Base-by-base conservation (phyloP, 1,139 yeast genomes). In the Casaregolazyma suthepensis region DNA sequence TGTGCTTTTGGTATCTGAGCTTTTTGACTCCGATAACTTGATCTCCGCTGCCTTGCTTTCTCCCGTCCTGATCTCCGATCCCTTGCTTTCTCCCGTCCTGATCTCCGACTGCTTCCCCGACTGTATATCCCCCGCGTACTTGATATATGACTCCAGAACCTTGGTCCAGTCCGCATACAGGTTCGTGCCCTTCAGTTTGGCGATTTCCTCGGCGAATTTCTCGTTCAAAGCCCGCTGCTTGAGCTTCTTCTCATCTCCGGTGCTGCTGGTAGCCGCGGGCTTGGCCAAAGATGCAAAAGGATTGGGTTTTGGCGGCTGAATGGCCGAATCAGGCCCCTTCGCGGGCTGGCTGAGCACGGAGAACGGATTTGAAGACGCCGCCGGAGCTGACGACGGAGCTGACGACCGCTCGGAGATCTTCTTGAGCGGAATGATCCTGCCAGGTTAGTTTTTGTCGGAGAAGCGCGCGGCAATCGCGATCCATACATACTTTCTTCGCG, bases 141-240 rank as follows among this genome's bases (percentile, higher is more conserved):
- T 75, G 48, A 77, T 72, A 66, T 89, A 89, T 67, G 83, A 85
- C 40, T 73, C 72, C 45, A 85, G 77, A 15, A 82, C 70, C 6
- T 80, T 74, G 0, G 81, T 71, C 65, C 87, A 79, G 61, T 87
- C 81, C 0, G 79, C 83, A 19, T 80, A 72, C 0, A 83, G 77
- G 57, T 80, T 79, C 2, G 72, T 70, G 1, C 64, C 61, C 47
- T 76, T 68, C 26, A 78, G 71, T 38, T 72, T 70, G 38, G 71
- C 71, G 48, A 89, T 67, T 31, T 81, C 73, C 19, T 75, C 75
- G 29, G 80, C 70, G 61, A 89, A 85, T 56, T 77, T 81, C 23
- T 80, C 78, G 66, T 88, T 88, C 65, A 89, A 75, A 0, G 96
- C 95, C 6, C 64, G 61, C 37, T 56, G 54, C 31, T 59, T 58